Evolutionary conservation across 441 rosid species (phyloP), one percentile per base, ranked within the genome.

Genomic region (Gossypium laxum): DNA sequence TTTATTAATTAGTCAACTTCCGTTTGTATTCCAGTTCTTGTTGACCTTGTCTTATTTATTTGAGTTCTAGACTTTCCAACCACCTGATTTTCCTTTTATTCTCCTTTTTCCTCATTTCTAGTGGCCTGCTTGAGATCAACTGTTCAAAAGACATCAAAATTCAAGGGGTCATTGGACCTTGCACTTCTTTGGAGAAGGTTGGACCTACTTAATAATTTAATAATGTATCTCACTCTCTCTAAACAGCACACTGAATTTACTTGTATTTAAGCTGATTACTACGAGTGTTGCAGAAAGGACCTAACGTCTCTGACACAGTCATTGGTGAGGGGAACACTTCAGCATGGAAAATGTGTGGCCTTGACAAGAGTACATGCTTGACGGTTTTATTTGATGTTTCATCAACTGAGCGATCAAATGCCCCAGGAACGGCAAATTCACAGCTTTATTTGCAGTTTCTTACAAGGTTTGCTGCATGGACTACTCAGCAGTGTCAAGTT

Each of bases 301-400:
- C 99, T 34, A 80, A 81, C 74, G 93, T 88, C 69, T 88, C 98
- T 28, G 99, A 95, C 77, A 87, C 95, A 18, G 88, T 86, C 68
- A 76, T 89, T 26, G 98, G 99, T 64, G 97, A 95, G 84, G 99
- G 99, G 41, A 91, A 88, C 78, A 92, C 97, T 64, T 78, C 73
- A 21, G 86, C 91, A 34, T 95, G 99, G 99, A 95, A 92, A 81
- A 82, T 95, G 90, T 92, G 99, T 80, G 97, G 99, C 78, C 88
- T 93, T 62, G 95, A 92, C 82, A 92, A 82, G 81, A 92, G 95
- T 81, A 91, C 96, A 72, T 95, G 96, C 81, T 84, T 91, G 78
- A 91, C 99, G 1, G 93, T 92, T 64, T 84, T 91, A 67, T 95
- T 95, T 83, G 99, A 95, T 89, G 85, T 95, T 74, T 86, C 99